Evolutionary conservation across 768 basidiomycete genomes (phyloP), one percentile per base, ranked within the genome.

Genomic region (Exsudoporus frostii): DNA sequence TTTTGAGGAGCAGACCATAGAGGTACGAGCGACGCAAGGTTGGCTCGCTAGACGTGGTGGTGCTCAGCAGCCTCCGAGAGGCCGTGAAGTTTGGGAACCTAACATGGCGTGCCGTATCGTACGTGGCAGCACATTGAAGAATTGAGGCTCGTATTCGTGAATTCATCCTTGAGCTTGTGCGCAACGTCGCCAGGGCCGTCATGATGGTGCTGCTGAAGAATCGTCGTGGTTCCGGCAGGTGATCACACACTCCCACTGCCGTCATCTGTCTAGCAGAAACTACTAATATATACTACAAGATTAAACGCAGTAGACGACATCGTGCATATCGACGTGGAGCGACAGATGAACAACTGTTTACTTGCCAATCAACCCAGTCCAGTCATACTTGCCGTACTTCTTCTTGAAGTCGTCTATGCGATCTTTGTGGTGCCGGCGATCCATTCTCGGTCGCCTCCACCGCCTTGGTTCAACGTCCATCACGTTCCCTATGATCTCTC

Each of bases 401-500:
- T 80, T 79, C 71, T 82, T 87, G 68, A 93, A 89, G 53, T 73
- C 73, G 30, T 74, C 73, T 47, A 90, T 83, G 47, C 95, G 76
- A 45, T 87, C 82, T 58, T 80, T 81, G 65, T 93, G 87, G 55
- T 79, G 76, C 44, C 79, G 73, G 36, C 79, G 79, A 61, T 96
- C 93, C 42, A 93, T 72, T 57, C 80, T 78, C 3, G 96, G 94
- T 59, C 85, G 79, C 48, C 88, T 74, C 96, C 96, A 99, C 59
- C 78, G 78, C 50, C 92, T 75, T 2, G 95, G 84, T 65, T 96
- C 93, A 36, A 97, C 65, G 13, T 92, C 93, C 45, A 99, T 74
- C 51, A 97, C 66, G 61, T 92, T 93, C 8, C 96, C 96, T 56
- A 98, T 86, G 60, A 98, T 96, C 70, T 99, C 96, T 17, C 82